Evolutionary conservation across 2,329 filamentous ascomycete species (phyloP).

Genomic region (Helotiales sp.): DNA sequence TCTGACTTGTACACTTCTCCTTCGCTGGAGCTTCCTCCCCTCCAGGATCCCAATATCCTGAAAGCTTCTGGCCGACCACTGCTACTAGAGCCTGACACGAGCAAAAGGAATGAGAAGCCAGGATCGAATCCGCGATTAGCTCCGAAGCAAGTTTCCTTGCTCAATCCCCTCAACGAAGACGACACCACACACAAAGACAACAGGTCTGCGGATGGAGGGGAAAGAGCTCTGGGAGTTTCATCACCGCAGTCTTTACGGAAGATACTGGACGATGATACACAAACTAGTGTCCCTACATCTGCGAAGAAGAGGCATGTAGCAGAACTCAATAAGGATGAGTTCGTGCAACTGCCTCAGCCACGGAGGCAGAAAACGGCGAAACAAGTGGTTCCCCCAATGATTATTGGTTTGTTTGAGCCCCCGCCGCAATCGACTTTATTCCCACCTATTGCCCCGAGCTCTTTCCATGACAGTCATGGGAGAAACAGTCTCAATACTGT

Average conservation of each 20-base stretch:
- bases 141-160: slow-evolving; percentile 20
- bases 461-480: slow-evolving; percentile 52
- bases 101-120: slow-evolving; percentile 29
- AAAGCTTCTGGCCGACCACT: slow-evolving; percentile 43
- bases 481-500: slow-evolving; percentile 36
- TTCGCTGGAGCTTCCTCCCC: slow-evolving; percentile 54
- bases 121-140: slow-evolving; percentile 16
- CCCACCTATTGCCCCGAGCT: slow-evolving; percentile 59
- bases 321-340: slow-evolving; percentile 56
- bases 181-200: slow-evolving; percentile 33
- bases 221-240: slow-evolving; percentile 31
- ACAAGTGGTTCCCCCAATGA: slow-evolving; percentile 62
- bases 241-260: slow-evolving; percentile 37
- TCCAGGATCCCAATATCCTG: slow-evolving; percentile 48
- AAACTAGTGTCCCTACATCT: slow-evolving; percentile 23
- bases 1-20: slow-evolving; percentile 36
- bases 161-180: slow-evolving; percentile 22
- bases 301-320: slow-evolving; percentile 56
- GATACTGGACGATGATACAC: slow-evolving; percentile 35
- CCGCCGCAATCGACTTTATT: slow-evolving; percentile 60
- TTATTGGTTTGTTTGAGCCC: slow-evolving; percentile 63
- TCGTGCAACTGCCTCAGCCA: slow-evolving; percentile 63
- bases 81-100: slow-evolving; percentile 53
- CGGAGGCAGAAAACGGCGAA: slow-evolving; percentile 62
- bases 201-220: slow-evolving; percentile 14